phyloP scores from a whole-genome alignment of 2,329 filamentous ascomycete species.

The Trichoderma arundinaceum region DNA sequence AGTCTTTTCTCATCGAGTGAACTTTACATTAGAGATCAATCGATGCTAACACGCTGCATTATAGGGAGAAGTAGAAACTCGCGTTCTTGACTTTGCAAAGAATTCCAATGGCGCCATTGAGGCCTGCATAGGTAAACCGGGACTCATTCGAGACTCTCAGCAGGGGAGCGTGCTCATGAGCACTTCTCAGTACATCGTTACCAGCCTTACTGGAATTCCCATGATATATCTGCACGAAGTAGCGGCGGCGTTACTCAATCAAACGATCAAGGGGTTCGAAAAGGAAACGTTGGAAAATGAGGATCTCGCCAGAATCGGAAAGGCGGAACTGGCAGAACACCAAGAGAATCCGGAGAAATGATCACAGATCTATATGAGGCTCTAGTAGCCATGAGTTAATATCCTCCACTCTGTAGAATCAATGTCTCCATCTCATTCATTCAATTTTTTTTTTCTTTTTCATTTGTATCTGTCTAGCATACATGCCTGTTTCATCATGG shows the following conservation, averaged over 20 bases:
- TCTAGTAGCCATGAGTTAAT: neutral
- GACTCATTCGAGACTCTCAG: slow-evolving; percentile 13
- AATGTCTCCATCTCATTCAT: neutral
- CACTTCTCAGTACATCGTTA: neutral
- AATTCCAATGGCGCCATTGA: slow-evolving; percentile 15
- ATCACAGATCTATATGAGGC: neutral
- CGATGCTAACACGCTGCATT: neutral
- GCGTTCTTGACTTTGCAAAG: slow-evolving; percentile 19
- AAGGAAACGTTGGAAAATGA: slow-evolving; percentile 27
- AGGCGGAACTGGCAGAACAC: neutral
- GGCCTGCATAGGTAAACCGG: slow-evolving; percentile 18
- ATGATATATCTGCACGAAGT: slow-evolving; percentile 15
- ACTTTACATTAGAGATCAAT: neutral
- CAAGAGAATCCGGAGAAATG: neutral
- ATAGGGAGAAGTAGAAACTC: slow-evolving; percentile 28
- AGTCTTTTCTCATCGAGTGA: neutral
- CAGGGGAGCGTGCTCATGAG: neutral
- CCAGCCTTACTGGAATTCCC: slow-evolving; percentile 12
- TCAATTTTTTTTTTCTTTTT: neutral
- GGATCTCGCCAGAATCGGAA: slow-evolving; percentile 29
- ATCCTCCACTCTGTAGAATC: neutral
- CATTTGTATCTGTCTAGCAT: neutral
- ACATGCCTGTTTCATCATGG: neutral
- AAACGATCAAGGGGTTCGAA: slow-evolving; percentile 20
- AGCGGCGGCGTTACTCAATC: slow-evolving; percentile 19